Evolutionary conservation across 352 stramenopile genomes (phyloP), one percentile per base, ranked within the genome.

Genomic region (Globisporangium nagaii): DNA sequence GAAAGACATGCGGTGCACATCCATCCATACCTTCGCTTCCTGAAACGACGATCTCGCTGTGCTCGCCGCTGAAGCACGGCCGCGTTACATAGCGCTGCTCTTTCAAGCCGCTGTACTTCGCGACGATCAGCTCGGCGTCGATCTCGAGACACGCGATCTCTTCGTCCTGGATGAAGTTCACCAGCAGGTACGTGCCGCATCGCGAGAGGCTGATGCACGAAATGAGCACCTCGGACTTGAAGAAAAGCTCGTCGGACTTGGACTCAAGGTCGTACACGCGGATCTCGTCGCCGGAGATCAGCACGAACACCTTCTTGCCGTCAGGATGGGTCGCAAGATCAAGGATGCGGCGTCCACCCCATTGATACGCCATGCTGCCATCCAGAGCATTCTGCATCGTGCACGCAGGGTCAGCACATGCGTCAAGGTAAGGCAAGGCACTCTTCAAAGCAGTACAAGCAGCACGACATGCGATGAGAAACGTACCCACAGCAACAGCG

Each of bases 401-500:
- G 3, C 15, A 43, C n/a, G n/a, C n/a, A n/a, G n/a, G n/a, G n/a
- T n/a, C n/a, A n/a, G n/a, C n/a, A 49, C 25, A 40, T 8, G 4
- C 32, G 31, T 30, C 45, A 53, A 47, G 13, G 10, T 12, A 47
- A 31, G 28, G 10, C 8, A n/a, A n/a, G n/a, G n/a, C n/a, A n/a
- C n/a, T n/a, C n/a, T n/a, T n/a, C n/a, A n/a, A n/a, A n/a, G n/a
- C n/a, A n/a, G n/a, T n/a, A n/a, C n/a, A n/a, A n/a, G 31, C 6
- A 5, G 24, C 11, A 24, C 9, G 1, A 27, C 11, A 30, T 10
- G 1, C 12, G 35, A 22, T 5, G n/a, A 42, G 3, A 22, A 25
- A 41, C 71, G n/a, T 71, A 93, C 82, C 82, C 82, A 90, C 20
- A 93, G 40, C 30, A 90, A 53, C 11, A 93, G 66, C 11, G 77